Conservation (phyloP, 306 rosid genomes). For the Vigna mungo region DNA sequence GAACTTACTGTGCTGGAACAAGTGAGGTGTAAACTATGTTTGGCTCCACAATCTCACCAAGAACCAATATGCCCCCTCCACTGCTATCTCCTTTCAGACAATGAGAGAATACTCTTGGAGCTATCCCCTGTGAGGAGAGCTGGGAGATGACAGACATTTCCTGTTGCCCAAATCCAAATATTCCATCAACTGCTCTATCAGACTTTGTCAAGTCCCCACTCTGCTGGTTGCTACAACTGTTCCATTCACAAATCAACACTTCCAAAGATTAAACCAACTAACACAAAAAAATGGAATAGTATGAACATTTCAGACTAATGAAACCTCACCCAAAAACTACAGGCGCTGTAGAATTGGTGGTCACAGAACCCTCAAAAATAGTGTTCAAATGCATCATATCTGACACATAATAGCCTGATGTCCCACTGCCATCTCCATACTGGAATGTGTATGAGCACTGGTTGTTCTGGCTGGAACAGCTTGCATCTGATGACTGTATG, state of each 20-base stretch:
- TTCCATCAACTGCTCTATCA: slow-evolving; percentile 94
- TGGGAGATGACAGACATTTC: slow-evolving; percentile 86
- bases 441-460: slow-evolving; percentile 86
- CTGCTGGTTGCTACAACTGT: slow-evolving; percentile 89
- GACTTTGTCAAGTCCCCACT: slow-evolving; percentile 90
- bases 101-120: slow-evolving; percentile 91
- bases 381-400: slow-evolving; percentile 76
- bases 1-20: slow-evolving; percentile 87
- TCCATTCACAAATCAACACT: slow-evolving; percentile 49
- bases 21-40: slow-evolving; percentile 87
- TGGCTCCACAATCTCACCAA: slow-evolving; percentile 92
- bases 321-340: slow-evolving; percentile 85
- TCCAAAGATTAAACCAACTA: slow-evolving; percentile 44
- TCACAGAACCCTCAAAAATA: slow-evolving; percentile 63
- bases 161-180: slow-evolving; percentile 96
- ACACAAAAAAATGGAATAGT: neutral
- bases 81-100: slow-evolving; percentile 86
- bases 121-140: slow-evolving; percentile 83
- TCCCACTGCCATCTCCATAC: slow-evolving; percentile 98
- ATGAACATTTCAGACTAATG: slow-evolving; percentile 34
- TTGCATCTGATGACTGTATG: slow-evolving; percentile 74
- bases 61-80: slow-evolving; percentile 96
- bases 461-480: slow-evolving; percentile 72
- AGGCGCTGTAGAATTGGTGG: slow-evolving; percentile 77
- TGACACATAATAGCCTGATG: slow-evolving; percentile 84